These are phyloP conservation scores for Globisporangium polare DNA, from an alignment of 352 stramenopile genomes.

Conservation along the genomic window DNA sequence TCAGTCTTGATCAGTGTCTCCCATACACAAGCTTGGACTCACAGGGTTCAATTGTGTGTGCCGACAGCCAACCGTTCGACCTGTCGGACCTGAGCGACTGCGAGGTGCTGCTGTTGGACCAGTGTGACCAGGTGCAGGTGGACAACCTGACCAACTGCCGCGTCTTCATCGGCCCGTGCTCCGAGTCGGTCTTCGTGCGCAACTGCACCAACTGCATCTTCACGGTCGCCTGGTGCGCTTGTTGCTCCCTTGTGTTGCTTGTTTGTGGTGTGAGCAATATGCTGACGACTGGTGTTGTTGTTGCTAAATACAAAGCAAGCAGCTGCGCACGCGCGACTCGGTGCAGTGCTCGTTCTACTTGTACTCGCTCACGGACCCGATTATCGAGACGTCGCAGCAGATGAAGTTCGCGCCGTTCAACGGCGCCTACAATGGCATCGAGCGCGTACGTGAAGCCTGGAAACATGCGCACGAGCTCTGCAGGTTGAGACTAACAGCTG, in stretches of 20 bases:
- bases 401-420: constrained; percentile 90
- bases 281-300: too few species aligned
- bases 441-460: constrained; percentile 26
- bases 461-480: too few species aligned
- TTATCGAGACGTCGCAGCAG: constrained; percentile 87
- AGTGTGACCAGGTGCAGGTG: constrained; percentile 90
- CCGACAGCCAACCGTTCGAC: constrained; percentile 78
- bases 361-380: constrained; percentile 89
- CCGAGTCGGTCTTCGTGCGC: constrained; percentile 88
- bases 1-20: background rate
- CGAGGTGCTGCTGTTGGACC: constrained; percentile 81
- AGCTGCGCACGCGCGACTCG: constrained; percentile 87
- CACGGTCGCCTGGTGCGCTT: constrained; percentile 75
- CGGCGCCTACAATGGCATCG: constrained; percentile 71
- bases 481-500: too few species aligned
- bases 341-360: constrained; percentile 79
- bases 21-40: too few species aligned
- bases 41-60: too few species aligned
- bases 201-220: constrained; percentile 90
- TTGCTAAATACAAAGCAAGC: constrained; percentile 51
- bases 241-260: too few species aligned
- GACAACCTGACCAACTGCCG: constrained; percentile 85
- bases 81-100: constrained; percentile 80
- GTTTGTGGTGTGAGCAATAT: too few species aligned
- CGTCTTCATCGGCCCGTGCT: constrained; percentile 76